Evolutionary conservation across 164 flowering plant genomes (phyloP).

Genomic region (Akebia trifoliata): DNA sequence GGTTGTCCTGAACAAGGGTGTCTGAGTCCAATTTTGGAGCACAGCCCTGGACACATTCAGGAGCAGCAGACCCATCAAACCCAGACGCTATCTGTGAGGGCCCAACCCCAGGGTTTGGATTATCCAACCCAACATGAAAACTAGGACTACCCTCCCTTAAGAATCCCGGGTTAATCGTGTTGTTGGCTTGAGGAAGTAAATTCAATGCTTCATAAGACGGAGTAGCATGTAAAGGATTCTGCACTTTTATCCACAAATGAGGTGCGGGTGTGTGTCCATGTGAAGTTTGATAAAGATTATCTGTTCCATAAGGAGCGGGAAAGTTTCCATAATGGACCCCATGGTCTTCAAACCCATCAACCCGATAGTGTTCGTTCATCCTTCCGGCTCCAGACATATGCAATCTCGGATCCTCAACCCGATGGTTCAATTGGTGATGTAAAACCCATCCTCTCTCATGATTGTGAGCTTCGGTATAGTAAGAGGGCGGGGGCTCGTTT

Average conservation of each 20-base stretch:
- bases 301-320: slow-evolving; percentile 49
- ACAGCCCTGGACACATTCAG: slow-evolving; percentile 41
- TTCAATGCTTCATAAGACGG: slow-evolving; percentile 53
- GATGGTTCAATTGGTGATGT: slow-evolving; percentile 50
- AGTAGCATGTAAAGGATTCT: slow-evolving; percentile 42
- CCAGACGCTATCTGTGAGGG: slow-evolving; percentile 38
- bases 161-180: slow-evolving; percentile 36
- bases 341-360: slow-evolving; percentile 60
- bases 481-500: slow-evolving; percentile 35
- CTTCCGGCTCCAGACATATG: slow-evolving; percentile 52
- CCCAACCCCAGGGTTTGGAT: slow-evolving; percentile 46
- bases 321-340: slow-evolving; percentile 52
- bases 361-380: slow-evolving; percentile 43
- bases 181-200: slow-evolving; percentile 43
- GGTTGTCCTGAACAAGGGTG: slow-evolving; percentile 27
- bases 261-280: slow-evolving; percentile 51
- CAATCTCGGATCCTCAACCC: slow-evolving; percentile 52
- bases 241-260: slow-evolving; percentile 56
- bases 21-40: slow-evolving; percentile 29
- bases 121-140: slow-evolving; percentile 39
- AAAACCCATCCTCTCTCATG: slow-evolving; percentile 69
- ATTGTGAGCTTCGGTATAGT: slow-evolving; percentile 39
- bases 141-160: slow-evolving; percentile 47
- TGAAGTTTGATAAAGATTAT: slow-evolving; percentile 41
- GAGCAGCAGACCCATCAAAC: slow-evolving; percentile 45